phyloP scores from a whole-genome alignment of 2,329 filamentous ascomycete species.

The Penicillium polonicum region DNA sequence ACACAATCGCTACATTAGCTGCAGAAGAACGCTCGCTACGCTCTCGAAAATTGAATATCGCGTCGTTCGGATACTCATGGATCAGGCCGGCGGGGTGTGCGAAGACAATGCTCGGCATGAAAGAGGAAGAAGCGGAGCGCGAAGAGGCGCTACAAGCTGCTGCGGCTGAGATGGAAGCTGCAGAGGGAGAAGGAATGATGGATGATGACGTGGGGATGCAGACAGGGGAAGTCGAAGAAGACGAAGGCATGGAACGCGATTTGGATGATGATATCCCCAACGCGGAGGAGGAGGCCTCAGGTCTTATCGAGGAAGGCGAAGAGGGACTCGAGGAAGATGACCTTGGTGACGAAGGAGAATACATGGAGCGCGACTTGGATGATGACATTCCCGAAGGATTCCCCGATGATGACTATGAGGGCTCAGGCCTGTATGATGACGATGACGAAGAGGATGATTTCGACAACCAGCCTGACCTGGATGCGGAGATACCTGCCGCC shows the following conservation, averaged over 20 bases:
- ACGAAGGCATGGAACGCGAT: conserved; percentile 42
- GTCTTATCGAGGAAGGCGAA: conserved; percentile 44
- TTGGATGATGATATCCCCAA: conserved; percentile 49
- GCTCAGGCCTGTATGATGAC: conserved; percentile 40
- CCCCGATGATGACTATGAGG: conserved; percentile 45
- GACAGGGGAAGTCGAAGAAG: conserved; percentile 45
- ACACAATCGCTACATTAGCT: conserved; percentile 65
- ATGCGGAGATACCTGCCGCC: conserved; percentile 63
- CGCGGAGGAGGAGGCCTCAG: conserved; percentile 41
- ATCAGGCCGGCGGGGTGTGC: conserved; percentile 81
- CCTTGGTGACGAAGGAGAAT: conserved; percentile 51
- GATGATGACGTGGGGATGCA: conserved; percentile 41
- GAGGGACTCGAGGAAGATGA: conserved; percentile 53
- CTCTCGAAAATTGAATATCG: conserved; percentile 75
- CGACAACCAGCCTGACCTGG: conserved; percentile 47
- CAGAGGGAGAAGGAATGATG: conserved; percentile 45
- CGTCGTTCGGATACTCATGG: conserved; percentile 86
- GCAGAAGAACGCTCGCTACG: conserved; percentile 75
- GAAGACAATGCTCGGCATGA: conserved; percentile 87
- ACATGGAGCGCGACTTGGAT: conserved; percentile 64
- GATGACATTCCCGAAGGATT: conserved; percentile 69
- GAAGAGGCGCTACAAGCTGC: conserved; percentile 79
- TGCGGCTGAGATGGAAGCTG: conserved; percentile 68
- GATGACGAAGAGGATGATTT: conserved; percentile 47
- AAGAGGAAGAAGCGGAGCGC: conserved; percentile 84